These are phyloP conservation scores for Colletotrichum viniferum DNA, from an alignment of 2,329 filamentous ascomycete species.

Conservation along the genomic window DNA sequence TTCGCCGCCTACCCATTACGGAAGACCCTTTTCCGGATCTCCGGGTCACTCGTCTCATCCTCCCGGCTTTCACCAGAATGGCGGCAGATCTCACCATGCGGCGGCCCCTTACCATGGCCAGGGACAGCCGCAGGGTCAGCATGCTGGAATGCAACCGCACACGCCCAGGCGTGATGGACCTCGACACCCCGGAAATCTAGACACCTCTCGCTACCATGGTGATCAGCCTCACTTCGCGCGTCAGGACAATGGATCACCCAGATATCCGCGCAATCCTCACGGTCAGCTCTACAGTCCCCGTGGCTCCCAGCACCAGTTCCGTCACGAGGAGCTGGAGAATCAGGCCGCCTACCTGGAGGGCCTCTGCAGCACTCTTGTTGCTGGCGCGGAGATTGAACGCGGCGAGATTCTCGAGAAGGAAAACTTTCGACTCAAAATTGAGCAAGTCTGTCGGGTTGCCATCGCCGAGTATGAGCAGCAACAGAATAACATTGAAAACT, in stretches of 20 bases:
- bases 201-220: background rate
- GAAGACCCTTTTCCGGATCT: conserved; percentile 33
- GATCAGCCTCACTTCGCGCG: background rate
- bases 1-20: conserved; percentile 32
- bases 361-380: conserved; percentile 54
- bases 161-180: conserved; percentile 29
- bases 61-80: background rate
- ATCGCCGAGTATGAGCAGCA: conserved; percentile 57
- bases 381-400: conserved; percentile 64
- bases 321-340: conserved; percentile 49
- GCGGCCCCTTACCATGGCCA: background rate
- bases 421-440: conserved; percentile 67
- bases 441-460: conserved; percentile 65
- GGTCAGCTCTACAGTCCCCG: conserved; percentile 34
- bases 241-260: conserved; percentile 1
- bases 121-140: background rate
- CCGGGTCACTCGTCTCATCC: conserved; percentile 28
- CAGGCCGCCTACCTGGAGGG: conserved; percentile 55
- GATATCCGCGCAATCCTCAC: conserved; percentile 22
- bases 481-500: conserved; percentile 43
- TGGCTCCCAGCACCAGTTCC: conserved; percentile 30
- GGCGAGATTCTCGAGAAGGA: conserved; percentile 75
- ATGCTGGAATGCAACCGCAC: background rate
- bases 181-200: conserved; percentile 23
- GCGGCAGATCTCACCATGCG: background rate